A percentile compares a stretch with the other conserved stretches of the same genome.
Evolutionary conservation across 768 basidiomycete species (phyloP).

Genomic region (Auriscalpium orientale): DNA sequence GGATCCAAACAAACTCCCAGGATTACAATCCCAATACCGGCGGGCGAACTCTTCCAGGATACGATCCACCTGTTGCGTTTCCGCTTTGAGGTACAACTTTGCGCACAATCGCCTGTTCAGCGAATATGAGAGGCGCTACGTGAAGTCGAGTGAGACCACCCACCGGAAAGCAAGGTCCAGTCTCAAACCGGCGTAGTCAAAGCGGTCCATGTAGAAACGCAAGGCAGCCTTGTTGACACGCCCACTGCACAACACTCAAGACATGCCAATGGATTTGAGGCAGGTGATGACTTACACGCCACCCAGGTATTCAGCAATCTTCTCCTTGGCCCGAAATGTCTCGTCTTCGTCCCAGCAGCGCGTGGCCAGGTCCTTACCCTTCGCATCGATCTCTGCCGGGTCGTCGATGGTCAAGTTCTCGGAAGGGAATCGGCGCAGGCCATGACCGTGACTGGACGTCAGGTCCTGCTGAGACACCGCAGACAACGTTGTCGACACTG

Average conservation of each 20-base stretch:
- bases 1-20: constrained; percentile 69
- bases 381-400: constrained; percentile 46
- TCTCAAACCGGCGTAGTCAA: constrained; percentile 78
- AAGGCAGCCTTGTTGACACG: constrained; percentile 69
- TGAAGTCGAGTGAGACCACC: constrained; percentile 3
- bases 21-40: constrained; percentile 91
- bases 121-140: neutral
- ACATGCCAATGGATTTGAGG: neutral
- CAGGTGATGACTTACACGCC: constrained; percentile 56
- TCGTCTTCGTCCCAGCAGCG: constrained; percentile 86
- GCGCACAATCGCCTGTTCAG: constrained; percentile 69
- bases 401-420: constrained; percentile 31
- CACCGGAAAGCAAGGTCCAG: constrained; percentile 89
- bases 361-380: constrained; percentile 65
- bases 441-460: constrained; percentile 41
- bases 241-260: constrained; percentile 38
- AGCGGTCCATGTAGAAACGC: constrained; percentile 76
- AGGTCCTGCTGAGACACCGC: constrained; percentile 49
- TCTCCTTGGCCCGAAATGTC: constrained; percentile 75
- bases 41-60: constrained; percentile 89
- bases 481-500: constrained; percentile 20
- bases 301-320: constrained; percentile 96
- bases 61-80: constrained; percentile 96
- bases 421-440: constrained; percentile 36
- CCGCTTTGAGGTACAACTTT: constrained; percentile 89